Conservation (phyloP, 768 basidiomycete genomes). For the Phylloporus sp. region DNA sequence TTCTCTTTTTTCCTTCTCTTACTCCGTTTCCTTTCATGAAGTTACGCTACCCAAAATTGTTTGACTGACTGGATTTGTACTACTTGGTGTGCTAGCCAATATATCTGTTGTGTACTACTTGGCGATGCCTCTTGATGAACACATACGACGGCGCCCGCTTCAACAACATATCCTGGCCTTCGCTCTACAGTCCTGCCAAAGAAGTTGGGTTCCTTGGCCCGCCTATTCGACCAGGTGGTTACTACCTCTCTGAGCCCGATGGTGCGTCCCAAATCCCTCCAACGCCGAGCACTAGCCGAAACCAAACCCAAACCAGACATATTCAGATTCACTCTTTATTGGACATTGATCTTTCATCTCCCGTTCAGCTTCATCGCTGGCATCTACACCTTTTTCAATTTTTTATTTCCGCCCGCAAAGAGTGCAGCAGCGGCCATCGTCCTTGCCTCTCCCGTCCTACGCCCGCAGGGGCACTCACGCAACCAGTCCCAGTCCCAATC, state of each 20-base stretch:
- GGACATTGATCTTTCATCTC: slow-evolving; percentile 45
- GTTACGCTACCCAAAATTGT: neutral
- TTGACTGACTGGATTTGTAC: slow-evolving; percentile 1
- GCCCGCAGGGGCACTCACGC: neutral
- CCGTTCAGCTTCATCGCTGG: slow-evolving; percentile 40
- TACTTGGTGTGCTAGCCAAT: neutral
- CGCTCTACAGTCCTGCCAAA: slow-evolving; percentile 35
- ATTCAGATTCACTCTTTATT: slow-evolving; percentile 45
- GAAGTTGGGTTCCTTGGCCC: slow-evolving; percentile 30
- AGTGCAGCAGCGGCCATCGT: slow-evolving; percentile 1
- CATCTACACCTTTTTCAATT: slow-evolving; percentile 40
- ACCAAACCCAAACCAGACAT: slow-evolving; percentile 29
- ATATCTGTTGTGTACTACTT: neutral
- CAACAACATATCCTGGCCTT: slow-evolving; percentile 32
- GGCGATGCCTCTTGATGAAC: neutral
- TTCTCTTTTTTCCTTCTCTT: too few relatives aligned
- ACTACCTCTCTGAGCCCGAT: slow-evolving; percentile 33
- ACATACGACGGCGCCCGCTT: slow-evolving; percentile 4
- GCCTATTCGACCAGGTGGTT: slow-evolving; percentile 31
- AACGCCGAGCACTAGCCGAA: neutral
- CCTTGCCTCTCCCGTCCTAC: neutral
- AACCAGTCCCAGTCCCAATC: neutral
- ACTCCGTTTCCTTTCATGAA: neutral
- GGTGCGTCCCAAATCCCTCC: slow-evolving; percentile 18
- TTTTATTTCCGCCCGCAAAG: slow-evolving; percentile 35